Evolutionary conservation across 176 grass and related monocot species (phyloP).

Genomic region (Poa pratensis): DNA sequence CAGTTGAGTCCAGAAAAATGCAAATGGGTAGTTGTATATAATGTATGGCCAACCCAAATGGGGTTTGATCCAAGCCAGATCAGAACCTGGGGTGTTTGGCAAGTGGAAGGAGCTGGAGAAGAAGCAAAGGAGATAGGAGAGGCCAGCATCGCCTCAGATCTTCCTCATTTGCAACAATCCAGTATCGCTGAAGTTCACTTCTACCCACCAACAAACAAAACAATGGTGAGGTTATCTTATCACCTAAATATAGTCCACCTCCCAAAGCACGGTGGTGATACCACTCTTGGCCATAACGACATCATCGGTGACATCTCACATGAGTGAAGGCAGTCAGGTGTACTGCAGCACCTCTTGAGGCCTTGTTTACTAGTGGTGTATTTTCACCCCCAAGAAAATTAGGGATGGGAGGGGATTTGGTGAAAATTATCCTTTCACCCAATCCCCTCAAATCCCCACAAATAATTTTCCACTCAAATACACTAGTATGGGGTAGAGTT

Average conservation of each 20-base stretch:
- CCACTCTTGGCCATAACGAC: not conserved
- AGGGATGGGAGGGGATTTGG: too few species aligned
- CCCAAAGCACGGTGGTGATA: not conserved
- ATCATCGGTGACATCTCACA: not conserved
- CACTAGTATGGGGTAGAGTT: too few species aligned
- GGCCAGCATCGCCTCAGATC: not conserved
- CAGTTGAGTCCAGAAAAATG: not conserved
- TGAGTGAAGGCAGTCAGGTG: not conserved
- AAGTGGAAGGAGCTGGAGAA: not conserved
- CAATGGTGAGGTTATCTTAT: constrained; percentile 5
- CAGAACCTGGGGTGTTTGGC: not conserved
- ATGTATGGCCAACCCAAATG: constrained; percentile 5
- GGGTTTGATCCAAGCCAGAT: constrained; percentile 4
- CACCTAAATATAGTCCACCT: not conserved
- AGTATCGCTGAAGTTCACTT: not conserved
- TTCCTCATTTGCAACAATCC: not conserved
- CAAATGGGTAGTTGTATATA: not conserved
- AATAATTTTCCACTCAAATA: too few species aligned
- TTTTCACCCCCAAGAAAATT: too few species aligned
- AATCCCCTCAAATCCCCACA: too few species aligned
- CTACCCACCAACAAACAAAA: not conserved
- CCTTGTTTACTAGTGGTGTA: too few species aligned
- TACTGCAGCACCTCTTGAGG: not conserved
- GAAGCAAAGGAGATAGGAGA: not conserved
- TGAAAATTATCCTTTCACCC: too few species aligned